Conservation (phyloP, 2,329 filamentous ascomycete species). For the Penicillium sp. region DNA sequence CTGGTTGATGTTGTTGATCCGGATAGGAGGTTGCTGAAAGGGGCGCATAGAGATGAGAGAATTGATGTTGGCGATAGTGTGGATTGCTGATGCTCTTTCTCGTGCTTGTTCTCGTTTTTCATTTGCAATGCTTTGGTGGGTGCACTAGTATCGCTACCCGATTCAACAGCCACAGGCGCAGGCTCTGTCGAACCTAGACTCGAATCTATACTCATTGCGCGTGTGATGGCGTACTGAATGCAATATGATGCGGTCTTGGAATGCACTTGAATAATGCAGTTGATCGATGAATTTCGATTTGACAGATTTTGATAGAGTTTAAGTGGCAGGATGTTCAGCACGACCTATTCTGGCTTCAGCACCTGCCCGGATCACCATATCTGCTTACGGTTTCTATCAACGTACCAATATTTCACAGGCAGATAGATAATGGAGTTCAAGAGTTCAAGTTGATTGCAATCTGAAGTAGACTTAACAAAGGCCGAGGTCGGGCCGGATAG, state of each 20-base stretch:
- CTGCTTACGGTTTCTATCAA: background rate
- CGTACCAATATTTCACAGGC: background rate
- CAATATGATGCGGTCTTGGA: background rate
- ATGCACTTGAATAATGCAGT: background rate
- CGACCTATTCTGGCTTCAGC: background rate
- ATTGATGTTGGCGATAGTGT: background rate
- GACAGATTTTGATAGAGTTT: background rate
- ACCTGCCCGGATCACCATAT: background rate
- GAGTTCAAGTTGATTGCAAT: background rate
- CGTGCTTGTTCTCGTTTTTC: background rate
- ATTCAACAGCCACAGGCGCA: background rate
- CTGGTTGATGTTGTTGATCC: background rate
- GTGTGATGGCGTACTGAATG: background rate
- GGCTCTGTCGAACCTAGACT: background rate
- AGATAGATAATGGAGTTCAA: background rate
- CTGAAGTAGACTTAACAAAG: background rate
- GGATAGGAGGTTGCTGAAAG: constrained; percentile 9
- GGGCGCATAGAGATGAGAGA: constrained; percentile 3
- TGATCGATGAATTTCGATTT: background rate
- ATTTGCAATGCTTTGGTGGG: background rate
- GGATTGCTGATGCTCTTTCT: background rate
- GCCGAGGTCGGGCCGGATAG: constrained; percentile 18
- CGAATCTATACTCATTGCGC: background rate
- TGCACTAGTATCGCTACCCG: background rate
- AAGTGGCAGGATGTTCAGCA: background rate